A percentile compares a stretch with the other conserved stretches of the same genome.
Evolutionary conservation across 352 stramenopile species (phyloP).

Genomic region (Globisporangium iwayamae): DNA sequence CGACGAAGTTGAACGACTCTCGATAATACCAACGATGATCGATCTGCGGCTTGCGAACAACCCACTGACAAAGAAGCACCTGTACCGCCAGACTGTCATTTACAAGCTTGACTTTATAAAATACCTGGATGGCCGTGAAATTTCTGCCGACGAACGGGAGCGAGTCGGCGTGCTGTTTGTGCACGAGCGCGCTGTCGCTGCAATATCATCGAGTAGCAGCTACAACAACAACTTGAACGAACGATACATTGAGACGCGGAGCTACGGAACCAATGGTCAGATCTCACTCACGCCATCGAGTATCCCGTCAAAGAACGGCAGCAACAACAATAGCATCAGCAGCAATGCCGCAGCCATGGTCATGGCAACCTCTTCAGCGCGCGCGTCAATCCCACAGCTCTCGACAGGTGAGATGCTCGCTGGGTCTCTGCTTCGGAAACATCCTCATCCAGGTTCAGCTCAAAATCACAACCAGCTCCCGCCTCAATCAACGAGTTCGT

Average conservation of each 20-base stretch:
- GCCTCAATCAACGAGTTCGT: conserved; percentile 25
- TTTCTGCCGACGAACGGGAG: conserved; percentile 75
- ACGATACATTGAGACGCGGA: conserved; percentile 17
- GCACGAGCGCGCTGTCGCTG: conserved; percentile 49
- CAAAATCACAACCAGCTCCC: conserved; percentile 14
- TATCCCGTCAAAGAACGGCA: conserved; percentile 34
- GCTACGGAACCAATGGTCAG: conserved; percentile 16
- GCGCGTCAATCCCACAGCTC: conserved; percentile 23
- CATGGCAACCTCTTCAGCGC: neutral
- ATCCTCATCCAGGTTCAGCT: conserved; percentile 13
- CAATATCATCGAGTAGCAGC: conserved; percentile 11
- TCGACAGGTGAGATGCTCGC: conserved; percentile 34
- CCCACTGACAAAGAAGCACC: conserved; percentile 73
- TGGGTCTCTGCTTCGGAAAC: conserved; percentile 47
- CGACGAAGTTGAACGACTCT: conserved; percentile 77
- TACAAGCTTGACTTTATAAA: conserved; percentile 53
- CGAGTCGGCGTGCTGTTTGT: conserved; percentile 64
- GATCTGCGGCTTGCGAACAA: conserved; percentile 72
- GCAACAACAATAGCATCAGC: neutral
- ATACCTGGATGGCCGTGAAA: conserved; percentile 62
- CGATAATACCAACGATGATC: conserved; percentile 45
- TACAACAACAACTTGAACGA: conserved; percentile 19
- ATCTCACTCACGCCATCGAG: conserved; percentile 42
- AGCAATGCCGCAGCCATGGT: neutral
- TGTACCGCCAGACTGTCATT: conserved; percentile 72